Evolutionary conservation across 2,329 filamentous ascomycete genomes (phyloP), one percentile per base, ranked within the genome.

Genomic region (Aureobasidium namibiae): DNA sequence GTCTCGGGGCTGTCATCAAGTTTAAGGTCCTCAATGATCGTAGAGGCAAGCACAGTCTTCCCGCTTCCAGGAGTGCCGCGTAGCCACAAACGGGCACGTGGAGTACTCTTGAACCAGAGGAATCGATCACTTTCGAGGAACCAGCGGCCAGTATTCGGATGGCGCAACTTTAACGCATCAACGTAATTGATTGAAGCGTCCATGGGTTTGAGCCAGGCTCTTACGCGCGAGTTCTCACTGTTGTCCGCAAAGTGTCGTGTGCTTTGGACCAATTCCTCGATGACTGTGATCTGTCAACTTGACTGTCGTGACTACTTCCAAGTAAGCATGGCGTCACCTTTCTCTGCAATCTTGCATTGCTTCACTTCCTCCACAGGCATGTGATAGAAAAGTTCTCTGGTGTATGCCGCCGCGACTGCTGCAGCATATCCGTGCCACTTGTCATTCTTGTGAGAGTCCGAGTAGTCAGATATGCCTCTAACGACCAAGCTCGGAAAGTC

Each of bases 401-500:
- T 42, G 14, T 60, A 67, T 1, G 63, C 65, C 8, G 66, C 66
- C 6, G 66, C 66, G 2, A 57, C 60, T n/a, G 54, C 64, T 10
- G 66, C 65, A 0, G 65, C 65, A 56, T 65, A 67, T 2, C 45
- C 39, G 24, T 66, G 62, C 66, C 65, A 67, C 14, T 21, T 56
- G 13, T 67, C 61, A 36, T 65, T 64, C 48, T 66, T 65, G 41
- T 66, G 64, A 4, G 56, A 59, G 46, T 66, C 63, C 3, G 60
- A 61, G 46, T 67, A 67, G 44, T 67, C 63, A 18, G 57, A 63
- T 24, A 67, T 64, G 2, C 66, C 65, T 16, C 66, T 61, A 9
- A 67, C 63, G 2, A 67, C 63, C 13, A 67, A 50, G 48, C 64
- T 67, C 1, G 64, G 64, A 26, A 66, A 66, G 42, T 34, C 39